A percentile compares a stretch with the other conserved stretches of the same genome.
These are phyloP conservation scores for Clonostachys sp. DNA, from an alignment of 2,329 filamentous ascomycete genomes.

Conservation along the genomic window DNA sequence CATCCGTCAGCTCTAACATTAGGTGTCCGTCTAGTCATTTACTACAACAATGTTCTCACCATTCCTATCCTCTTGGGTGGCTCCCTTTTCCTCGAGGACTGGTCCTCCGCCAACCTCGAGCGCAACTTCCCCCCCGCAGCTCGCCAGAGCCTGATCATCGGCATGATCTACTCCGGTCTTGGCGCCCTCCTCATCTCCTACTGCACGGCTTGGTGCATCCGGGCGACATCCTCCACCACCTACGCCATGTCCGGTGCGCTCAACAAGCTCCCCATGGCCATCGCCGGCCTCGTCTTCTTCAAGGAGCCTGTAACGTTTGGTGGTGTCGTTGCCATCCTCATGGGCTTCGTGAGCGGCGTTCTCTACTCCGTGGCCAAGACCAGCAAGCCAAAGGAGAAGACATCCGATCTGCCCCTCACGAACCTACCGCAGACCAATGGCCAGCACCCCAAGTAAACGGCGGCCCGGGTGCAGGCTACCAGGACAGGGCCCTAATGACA, in stretches of 20 bases:
- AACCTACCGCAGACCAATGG: too few species aligned
- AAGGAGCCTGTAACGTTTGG: conserved; percentile 88
- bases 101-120: conserved; percentile 78
- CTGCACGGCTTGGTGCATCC: conserved; percentile 97
- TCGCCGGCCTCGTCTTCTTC: conserved; percentile 93
- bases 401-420: too few species aligned
- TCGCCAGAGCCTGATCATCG: conserved; percentile 74
- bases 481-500: too few species aligned
- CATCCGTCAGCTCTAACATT: conserved; percentile 14
- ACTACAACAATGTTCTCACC: conserved; percentile 98
- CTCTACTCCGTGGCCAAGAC: conserved; percentile 68
- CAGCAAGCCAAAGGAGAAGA: conserved; percentile 59
- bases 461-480: too few species aligned
- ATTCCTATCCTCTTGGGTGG: conserved; percentile 84
- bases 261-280: conserved; percentile 94
- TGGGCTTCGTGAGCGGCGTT: conserved; percentile 89
- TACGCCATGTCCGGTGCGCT: conserved; percentile 99
- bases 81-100: conserved; percentile 84
- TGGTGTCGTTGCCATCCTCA: conserved; percentile 83
- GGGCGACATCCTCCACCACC: conserved; percentile 93
- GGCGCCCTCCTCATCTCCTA: conserved; percentile 99
- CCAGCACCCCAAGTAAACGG: too few species aligned
- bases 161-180: conserved; percentile 92
- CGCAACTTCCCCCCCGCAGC: conserved; percentile 84
- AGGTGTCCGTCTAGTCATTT: conserved; percentile 77